These are phyloP conservation scores for Gastrodia elata DNA, from an alignment of 106 monocot genomes.

Conservation along the genomic window DNA sequence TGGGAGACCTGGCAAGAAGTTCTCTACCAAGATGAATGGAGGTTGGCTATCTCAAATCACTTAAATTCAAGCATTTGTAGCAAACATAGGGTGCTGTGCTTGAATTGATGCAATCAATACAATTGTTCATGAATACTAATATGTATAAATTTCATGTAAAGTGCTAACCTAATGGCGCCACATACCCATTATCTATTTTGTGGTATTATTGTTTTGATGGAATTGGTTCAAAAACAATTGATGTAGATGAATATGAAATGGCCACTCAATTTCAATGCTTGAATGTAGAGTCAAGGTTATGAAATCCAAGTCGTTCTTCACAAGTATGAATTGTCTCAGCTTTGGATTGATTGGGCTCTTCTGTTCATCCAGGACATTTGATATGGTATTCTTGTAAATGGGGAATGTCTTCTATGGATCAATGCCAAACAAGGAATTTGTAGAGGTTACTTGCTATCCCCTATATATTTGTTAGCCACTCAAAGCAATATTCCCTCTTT, in stretches of 20 bases:
- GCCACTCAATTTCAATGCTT: background rate
- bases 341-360: too few species aligned
- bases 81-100: background rate
- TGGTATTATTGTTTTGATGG: background rate
- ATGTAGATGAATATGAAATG: background rate
- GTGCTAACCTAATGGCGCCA: background rate
- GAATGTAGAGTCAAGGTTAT: background rate
- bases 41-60: conserved; percentile 27
- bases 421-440: too few species aligned
- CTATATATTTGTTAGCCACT: too few species aligned
- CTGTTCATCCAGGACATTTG: too few species aligned
- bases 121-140: background rate
- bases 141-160: background rate
- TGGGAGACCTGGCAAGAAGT: conserved; percentile 99
- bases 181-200: background rate
- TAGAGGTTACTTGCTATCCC: too few species aligned
- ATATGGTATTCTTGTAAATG: too few species aligned
- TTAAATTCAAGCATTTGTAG: conserved; percentile 2
- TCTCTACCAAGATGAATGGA: conserved; percentile 98
- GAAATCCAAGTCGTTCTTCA: too few species aligned
- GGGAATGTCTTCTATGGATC: too few species aligned
- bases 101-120: background rate
- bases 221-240: background rate
- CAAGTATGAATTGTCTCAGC: too few species aligned
- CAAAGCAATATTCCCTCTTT: too few species aligned